Percentiles rank a stretch among this genome's conserved stretches.
These are phyloP conservation scores for Metarhizium rileyi DNA, from an alignment of 2,329 filamentous ascomycete genomes.

Conservation along the genomic window DNA sequence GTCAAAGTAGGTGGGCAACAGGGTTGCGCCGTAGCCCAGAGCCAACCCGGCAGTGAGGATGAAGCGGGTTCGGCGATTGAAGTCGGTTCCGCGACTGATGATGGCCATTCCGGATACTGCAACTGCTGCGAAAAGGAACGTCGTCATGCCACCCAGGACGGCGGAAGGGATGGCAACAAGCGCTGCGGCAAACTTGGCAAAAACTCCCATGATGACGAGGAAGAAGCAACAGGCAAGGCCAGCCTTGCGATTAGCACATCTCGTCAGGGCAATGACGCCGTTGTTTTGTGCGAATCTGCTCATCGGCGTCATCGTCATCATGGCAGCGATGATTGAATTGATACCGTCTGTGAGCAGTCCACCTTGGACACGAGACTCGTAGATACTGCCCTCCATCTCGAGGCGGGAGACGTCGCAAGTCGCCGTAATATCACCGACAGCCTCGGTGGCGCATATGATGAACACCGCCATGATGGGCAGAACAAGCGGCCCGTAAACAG, in stretches of 20 bases:
- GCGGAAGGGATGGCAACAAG: conserved; percentile 47
- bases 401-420: conserved; percentile 73
- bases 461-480: conserved; percentile 60
- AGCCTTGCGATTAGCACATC: conserved; percentile 71
- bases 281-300: conserved; percentile 78
- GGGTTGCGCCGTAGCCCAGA: conserved; percentile 61
- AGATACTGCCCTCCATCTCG: conserved; percentile 60
- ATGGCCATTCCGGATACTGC: conserved; percentile 71
- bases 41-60: conserved; percentile 68
- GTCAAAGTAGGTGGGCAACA: conserved; percentile 57
- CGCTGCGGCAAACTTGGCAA: conserved; percentile 75
- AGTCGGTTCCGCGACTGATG: conserved; percentile 56
- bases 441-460: conserved; percentile 67
- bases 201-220: conserved; percentile 70
- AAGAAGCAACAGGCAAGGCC: conserved; percentile 72
- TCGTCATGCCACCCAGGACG: conserved; percentile 48
- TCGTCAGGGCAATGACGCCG: conserved; percentile 71
- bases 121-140: conserved; percentile 57
- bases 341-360: conserved; percentile 70
- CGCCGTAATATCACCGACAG: conserved; percentile 71
- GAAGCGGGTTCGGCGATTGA: conserved; percentile 73
- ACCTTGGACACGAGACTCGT: conserved; percentile 70
- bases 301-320: conserved; percentile 75
- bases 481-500: conserved; percentile 63
- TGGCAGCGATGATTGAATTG: conserved; percentile 63